A percentile compares a stretch with the other conserved stretches of the same genome.
These are phyloP conservation scores for Epithele typhae DNA, from an alignment of 768 basidiomycete species.

Conservation along the genomic window DNA sequence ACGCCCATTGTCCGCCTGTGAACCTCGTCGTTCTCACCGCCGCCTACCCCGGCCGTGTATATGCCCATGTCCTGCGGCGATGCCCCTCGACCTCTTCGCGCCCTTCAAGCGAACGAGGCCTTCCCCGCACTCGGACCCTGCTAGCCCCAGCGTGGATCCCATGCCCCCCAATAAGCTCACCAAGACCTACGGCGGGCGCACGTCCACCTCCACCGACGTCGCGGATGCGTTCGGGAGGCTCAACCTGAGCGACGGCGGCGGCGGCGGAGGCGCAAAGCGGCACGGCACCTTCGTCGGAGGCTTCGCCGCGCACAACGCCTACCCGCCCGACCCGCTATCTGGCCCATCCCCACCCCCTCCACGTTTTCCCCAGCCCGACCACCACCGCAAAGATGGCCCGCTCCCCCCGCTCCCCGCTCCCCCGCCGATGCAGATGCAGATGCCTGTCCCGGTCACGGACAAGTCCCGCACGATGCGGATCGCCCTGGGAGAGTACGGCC, in stretches of 20 bases:
- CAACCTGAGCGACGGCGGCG: neutral
- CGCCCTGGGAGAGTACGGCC: constrained; percentile 20
- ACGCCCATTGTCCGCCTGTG: constrained; percentile 2
- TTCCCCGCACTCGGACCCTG: too few relatives aligned
- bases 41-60: neutral
- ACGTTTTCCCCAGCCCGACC: neutral
- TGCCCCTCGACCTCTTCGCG: constrained; percentile 5
- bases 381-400: neutral
- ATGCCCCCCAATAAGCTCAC: neutral
- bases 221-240: constrained; percentile 4
- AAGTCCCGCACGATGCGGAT: constrained; percentile 31
- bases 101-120: constrained; percentile 8
- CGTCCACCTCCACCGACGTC: constrained; percentile 1
- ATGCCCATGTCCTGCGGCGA: neutral
- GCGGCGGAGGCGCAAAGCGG: neutral
- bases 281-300: constrained; percentile 42
- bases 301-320: constrained; percentile 26
- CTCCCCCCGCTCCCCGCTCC: constrained; percentile 16
- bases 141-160: neutral
- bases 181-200: constrained; percentile 1
- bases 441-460: constrained; percentile 34
- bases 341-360: neutral
- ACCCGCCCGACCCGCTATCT: neutral
- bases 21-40: neutral
- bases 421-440: constrained; percentile 17